phyloP scores from a whole-genome alignment of 2,329 filamentous ascomycete genomes.

The Paracoccidioides lutzii region DNA sequence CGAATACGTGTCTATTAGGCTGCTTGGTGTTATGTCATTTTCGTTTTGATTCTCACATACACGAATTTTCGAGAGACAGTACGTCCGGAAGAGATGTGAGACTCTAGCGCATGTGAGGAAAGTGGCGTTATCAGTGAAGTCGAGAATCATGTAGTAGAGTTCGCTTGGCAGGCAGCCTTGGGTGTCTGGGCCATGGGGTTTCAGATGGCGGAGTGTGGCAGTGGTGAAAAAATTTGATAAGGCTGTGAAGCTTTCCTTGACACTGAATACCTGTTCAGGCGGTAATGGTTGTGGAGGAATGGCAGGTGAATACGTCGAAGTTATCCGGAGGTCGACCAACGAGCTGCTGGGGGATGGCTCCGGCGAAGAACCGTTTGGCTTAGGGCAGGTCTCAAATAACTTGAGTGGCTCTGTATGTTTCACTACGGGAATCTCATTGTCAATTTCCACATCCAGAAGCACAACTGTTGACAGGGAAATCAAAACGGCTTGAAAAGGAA shows the following conservation, averaged over 20 bases:
- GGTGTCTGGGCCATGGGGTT: neutral
- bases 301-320: neutral
- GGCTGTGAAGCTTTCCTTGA: neutral
- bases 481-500: neutral
- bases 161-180: neutral
- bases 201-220: neutral
- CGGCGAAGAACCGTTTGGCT: neutral
- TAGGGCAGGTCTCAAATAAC: neutral
- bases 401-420: neutral
- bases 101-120: neutral
- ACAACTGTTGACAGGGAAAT: neutral
- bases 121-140: neutral
- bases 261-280: neutral
- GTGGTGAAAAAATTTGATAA: slow-evolving; percentile 1
- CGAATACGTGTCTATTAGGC: neutral
- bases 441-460: neutral
- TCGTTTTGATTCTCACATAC: neutral
- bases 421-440: neutral
- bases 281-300: neutral
- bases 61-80: neutral
- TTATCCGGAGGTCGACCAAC: neutral
- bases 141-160: slow-evolving; percentile 1
- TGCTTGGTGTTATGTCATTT: neutral
- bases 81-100: neutral
- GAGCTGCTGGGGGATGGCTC: neutral